Conservation (phyloP, 2,329 filamentous ascomycete genomes). For the Madurella mycetomatis region DNA sequence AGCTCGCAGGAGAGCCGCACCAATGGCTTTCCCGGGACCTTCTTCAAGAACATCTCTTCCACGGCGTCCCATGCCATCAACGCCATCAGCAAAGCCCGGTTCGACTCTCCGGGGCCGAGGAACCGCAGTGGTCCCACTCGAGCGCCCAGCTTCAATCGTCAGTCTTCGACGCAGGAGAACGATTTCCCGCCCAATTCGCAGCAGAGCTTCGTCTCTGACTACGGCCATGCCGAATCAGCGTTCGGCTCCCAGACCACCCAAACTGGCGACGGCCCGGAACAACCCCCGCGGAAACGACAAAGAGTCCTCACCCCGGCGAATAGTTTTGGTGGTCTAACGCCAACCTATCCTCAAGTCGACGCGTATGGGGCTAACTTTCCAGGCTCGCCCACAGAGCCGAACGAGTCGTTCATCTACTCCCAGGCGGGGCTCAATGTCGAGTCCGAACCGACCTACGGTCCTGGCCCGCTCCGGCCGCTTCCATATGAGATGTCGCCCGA, state of each 20-base stretch:
- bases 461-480: conserved; percentile 62
- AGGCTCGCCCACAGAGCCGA: conserved; percentile 73
- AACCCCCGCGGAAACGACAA: conserved; percentile 75
- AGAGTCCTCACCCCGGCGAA: conserved; percentile 54
- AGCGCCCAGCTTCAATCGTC: conserved; percentile 65
- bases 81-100: conserved; percentile 91
- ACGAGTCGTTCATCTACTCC: conserved; percentile 71
- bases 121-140: conserved; percentile 58
- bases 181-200: conserved; percentile 72
- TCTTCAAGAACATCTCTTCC: conserved; percentile 94
- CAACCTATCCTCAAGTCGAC: conserved; percentile 42
- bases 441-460: conserved; percentile 50
- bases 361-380: conserved; percentile 50
- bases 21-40: conserved; percentile 71
- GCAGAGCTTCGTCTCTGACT: conserved; percentile 75
- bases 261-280: conserved; percentile 56
- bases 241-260: conserved; percentile 56
- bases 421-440: conserved; percentile 44
- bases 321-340: conserved; percentile 47
- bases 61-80: conserved; percentile 91
- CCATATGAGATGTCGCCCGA: conserved; percentile 57
- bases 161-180: conserved; percentile 67
- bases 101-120: conserved; percentile 79
- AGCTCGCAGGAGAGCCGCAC: conserved; percentile 60
- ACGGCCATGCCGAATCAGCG: conserved; percentile 67